Evolutionary conservation across 2,329 filamentous ascomycete species (phyloP).

Genomic region (Cladosporium austrohemisphaericum): DNA sequence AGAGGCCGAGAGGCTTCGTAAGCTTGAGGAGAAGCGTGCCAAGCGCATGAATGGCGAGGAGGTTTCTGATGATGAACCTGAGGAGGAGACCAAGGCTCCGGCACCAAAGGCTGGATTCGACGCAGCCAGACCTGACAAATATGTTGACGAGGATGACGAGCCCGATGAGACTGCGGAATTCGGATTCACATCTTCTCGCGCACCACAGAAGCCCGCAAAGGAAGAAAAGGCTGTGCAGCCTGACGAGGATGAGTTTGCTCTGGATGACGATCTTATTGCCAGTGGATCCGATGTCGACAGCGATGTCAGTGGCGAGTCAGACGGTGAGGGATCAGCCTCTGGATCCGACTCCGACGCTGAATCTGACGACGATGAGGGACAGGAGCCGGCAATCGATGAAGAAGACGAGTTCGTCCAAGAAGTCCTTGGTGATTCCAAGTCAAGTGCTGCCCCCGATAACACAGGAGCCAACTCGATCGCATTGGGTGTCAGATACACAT

Average conservation of each 20-base stretch:
- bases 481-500: conserved; percentile 70
- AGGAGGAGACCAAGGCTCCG: conserved; percentile 29
- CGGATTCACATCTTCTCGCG: conserved; percentile 59
- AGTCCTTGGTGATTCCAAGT: conserved; percentile 32
- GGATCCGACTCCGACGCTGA: conserved; percentile 17
- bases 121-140: conserved; percentile 17
- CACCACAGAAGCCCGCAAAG: conserved; percentile 30
- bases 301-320: conserved; percentile 29
- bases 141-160: conserved; percentile 30
- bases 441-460: conserved; percentile 12
- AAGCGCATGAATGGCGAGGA: conserved; percentile 83
- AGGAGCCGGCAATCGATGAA: conserved; percentile 41
- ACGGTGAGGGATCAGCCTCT: conserved; percentile 26
- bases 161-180: conserved; percentile 59
- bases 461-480: conserved; percentile 36
- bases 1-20: conserved; percentile 70
- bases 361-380: conserved; percentile 27
- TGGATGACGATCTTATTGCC: conserved; percentile 84
- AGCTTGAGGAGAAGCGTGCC: conserved; percentile 77
- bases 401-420: conserved; percentile 47
- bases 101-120: conserved; percentile 24
- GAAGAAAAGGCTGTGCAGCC: conserved; percentile 64
- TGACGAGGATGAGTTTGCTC: conserved; percentile 89
- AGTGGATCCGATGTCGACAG: conserved; percentile 58
- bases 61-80: conserved; percentile 60